Percentiles rank a stretch among this genome's conserved stretches.
These are phyloP conservation scores for Lactarius quietus DNA, from an alignment of 768 basidiomycete genomes.

Conservation along the genomic window DNA sequence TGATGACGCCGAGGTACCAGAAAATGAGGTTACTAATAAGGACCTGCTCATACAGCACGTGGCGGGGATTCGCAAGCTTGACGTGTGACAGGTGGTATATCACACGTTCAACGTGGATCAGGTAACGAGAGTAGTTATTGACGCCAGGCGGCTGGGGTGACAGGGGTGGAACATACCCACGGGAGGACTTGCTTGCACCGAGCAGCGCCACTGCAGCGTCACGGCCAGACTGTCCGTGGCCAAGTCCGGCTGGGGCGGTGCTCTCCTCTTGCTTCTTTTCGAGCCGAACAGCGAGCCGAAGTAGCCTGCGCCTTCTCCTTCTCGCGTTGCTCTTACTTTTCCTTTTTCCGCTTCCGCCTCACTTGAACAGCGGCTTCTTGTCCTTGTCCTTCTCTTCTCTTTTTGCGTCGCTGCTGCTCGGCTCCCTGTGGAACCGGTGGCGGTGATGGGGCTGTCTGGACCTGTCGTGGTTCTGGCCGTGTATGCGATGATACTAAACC, in stretches of 20 bases:
- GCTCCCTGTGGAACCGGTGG: slow-evolving; percentile 49
- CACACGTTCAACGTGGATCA: slow-evolving; percentile 97
- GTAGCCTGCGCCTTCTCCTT: slow-evolving; percentile 75
- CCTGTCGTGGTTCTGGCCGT: slow-evolving; percentile 21
- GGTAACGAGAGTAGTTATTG: slow-evolving; percentile 69
- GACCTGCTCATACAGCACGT: slow-evolving; percentile 96
- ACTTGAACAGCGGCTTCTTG: slow-evolving; percentile 49
- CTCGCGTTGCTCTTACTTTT: slow-evolving; percentile 52
- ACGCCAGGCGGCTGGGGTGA: slow-evolving; percentile 50
- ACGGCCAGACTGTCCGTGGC: slow-evolving; percentile 51
- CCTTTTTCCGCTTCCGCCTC: slow-evolving; percentile 43
- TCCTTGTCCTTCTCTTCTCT: slow-evolving; percentile 66
- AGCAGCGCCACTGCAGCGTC: slow-evolving; percentile 86
- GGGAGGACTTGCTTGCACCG: slow-evolving; percentile 78
- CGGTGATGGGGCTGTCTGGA: slow-evolving; percentile 18
- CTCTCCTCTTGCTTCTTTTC: slow-evolving; percentile 83
- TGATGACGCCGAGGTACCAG: slow-evolving; percentile 98
- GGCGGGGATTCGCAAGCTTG: slow-evolving; percentile 94
- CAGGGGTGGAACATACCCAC: slow-evolving; percentile 55
- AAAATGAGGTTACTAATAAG: slow-evolving; percentile 95
- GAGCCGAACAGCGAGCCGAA: slow-evolving; percentile 89
- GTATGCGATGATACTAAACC: background rate
- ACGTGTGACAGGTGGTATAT: slow-evolving; percentile 98
- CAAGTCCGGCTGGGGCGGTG: slow-evolving; percentile 37
- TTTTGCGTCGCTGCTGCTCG: slow-evolving; percentile 75